Conservation (phyloP, 192 early-diverging fungal genomes). For the Phlyctochytrium planicorne region DNA sequence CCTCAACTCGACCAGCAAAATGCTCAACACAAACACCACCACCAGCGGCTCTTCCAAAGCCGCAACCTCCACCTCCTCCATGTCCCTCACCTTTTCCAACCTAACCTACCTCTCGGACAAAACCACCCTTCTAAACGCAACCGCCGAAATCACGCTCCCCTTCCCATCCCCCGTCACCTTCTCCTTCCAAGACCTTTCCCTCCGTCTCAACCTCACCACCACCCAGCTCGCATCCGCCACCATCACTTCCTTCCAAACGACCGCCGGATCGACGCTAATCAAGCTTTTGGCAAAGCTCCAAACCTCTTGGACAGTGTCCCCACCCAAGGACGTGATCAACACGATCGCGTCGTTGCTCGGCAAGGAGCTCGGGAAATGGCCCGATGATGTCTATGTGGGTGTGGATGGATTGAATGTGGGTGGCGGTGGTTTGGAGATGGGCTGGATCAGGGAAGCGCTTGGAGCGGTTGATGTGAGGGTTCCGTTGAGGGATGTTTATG, state of each 20-base stretch:
- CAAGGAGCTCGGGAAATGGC: not conserved
- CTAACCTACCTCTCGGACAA: not conserved
- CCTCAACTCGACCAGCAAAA: not conserved
- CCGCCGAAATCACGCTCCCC: not conserved
- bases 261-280: not conserved
- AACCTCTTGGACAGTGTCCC: not conserved
- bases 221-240: not conserved
- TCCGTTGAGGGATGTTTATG: not conserved
- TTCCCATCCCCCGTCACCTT: not conserved
- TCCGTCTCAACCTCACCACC: not conserved
- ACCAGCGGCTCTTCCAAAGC: not conserved
- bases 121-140: not conserved
- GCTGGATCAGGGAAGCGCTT: not conserved
- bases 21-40: not conserved
- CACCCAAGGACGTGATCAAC: not conserved
- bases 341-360: not conserved
- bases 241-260: not conserved
- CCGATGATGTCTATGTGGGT: not conserved
- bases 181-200: not conserved
- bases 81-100: not conserved
- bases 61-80: not conserved
- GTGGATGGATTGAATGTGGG: not conserved
- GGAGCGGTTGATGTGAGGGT: not conserved
- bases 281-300: not conserved
- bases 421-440: not conserved